phyloP scores from a whole-genome alignment of 2,329 filamentous ascomycete genomes.

The Fusarium nematophilum region DNA sequence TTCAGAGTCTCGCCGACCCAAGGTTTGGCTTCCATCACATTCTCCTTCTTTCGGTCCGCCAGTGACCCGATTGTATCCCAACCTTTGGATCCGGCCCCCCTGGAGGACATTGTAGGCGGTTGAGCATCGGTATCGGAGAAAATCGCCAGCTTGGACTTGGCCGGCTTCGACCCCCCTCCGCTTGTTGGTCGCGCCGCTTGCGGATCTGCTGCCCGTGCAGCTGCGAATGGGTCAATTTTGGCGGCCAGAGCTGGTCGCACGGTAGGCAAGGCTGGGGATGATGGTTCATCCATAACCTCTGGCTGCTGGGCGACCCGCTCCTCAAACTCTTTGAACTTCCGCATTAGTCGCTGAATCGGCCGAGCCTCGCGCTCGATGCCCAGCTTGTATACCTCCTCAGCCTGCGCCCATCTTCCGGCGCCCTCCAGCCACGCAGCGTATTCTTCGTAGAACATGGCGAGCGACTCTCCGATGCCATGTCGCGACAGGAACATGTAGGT shows the following conservation, averaged over 20 bases:
- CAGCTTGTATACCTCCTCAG: conserved; percentile 91
- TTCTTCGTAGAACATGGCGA: conserved; percentile 96
- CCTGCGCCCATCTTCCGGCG: conserved; percentile 85
- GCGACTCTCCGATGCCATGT: conserved; percentile 84
- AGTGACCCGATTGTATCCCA: conserved; percentile 95
- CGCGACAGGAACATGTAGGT: conserved; percentile 91
- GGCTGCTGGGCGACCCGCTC: conserved; percentile 76
- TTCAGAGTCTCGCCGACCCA: conserved; percentile 94
- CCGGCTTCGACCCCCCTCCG: conserved; percentile 69
- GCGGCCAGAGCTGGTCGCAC: conserved; percentile 85
- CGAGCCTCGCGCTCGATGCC: conserved; percentile 90
- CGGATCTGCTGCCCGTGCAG: conserved; percentile 67
- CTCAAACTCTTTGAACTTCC: conserved; percentile 95
- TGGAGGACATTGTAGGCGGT: conserved; percentile 65
- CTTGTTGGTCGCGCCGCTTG: conserved; percentile 70
- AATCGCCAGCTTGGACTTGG: conserved; percentile 86
- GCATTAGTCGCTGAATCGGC: conserved; percentile 81
- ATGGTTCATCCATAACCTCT: conserved; percentile 72
- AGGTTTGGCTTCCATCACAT: conserved; percentile 83
- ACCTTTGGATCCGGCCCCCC: conserved; percentile 70
- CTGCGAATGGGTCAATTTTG: conserved; percentile 85
- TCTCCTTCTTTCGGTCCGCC: conserved; percentile 93
- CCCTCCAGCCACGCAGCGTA: conserved; percentile 93
- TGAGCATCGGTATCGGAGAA: conserved; percentile 82
- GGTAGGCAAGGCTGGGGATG: conserved; percentile 86